These are phyloP conservation scores for Myochromella boudieri DNA, from an alignment of 768 basidiomycete genomes.

Conservation along the genomic window DNA sequence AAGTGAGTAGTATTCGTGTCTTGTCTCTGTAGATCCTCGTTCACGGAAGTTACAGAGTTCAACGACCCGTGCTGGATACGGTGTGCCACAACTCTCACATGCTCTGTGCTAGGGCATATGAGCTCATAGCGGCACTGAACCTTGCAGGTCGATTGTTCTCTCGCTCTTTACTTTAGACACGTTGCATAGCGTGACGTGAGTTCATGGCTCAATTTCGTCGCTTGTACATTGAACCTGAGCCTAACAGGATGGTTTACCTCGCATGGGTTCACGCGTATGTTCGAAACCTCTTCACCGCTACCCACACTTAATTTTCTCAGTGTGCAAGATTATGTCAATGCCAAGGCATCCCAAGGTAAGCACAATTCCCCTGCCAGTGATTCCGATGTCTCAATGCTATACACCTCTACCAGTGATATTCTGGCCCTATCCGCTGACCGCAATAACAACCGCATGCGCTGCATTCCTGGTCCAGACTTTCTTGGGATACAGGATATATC, in stretches of 20 bases:
- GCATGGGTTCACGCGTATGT: constrained; percentile 13
- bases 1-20: constrained; percentile 6
- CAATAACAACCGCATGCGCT: constrained; percentile 13
- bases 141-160: constrained; percentile 8
- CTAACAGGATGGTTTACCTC: constrained; percentile 15
- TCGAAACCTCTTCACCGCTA: too few species aligned
- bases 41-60: constrained; percentile 3
- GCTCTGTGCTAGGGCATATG: too few species aligned
- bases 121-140: too few species aligned
- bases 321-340: constrained; percentile 20
- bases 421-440: constrained; percentile 17
- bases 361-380: too few species aligned
- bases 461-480: constrained; percentile 20
- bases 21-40: neutral
- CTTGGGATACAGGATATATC: constrained; percentile 16
- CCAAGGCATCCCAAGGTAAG: constrained; percentile 13
- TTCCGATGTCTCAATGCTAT: too few species aligned
- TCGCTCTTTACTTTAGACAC: constrained; percentile 10
- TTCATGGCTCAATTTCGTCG: neutral
- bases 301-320: constrained; percentile 7
- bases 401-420: neutral
- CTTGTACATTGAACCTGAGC: too few species aligned
- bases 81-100: constrained; percentile 5
- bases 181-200: constrained; percentile 13
- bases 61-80: constrained; percentile 11